Conservation (phyloP, 257 asterid genomes). For the Voacanga thouarsii region DNA sequence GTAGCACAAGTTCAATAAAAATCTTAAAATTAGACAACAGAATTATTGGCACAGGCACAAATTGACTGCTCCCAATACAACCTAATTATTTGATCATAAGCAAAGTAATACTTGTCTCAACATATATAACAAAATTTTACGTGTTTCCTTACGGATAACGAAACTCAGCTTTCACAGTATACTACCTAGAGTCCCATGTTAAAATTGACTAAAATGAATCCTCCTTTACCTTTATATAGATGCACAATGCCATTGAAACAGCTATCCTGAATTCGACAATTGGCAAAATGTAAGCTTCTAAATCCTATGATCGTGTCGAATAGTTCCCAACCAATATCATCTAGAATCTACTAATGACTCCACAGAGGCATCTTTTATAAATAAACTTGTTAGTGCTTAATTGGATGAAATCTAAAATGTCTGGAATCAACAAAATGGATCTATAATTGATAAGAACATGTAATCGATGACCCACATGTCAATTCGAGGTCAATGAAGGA, state of each 20-base stretch:
- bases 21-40: background rate
- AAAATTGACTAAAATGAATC: background rate
- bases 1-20: conserved; percentile 28
- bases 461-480: conserved; percentile 44
- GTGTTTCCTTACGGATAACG: background rate
- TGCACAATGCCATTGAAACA: background rate
- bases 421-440: background rate
- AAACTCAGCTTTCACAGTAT: background rate
- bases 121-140: background rate
- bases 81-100: background rate
- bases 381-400: background rate
- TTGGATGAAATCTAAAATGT: background rate
- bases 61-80: background rate
- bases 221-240: background rate
- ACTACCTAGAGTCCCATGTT: background rate
- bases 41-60: background rate
- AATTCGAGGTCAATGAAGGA: conserved; percentile 89
- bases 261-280: background rate
- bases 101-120: background rate
- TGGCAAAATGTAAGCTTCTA: background rate
- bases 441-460: background rate
- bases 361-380: background rate
- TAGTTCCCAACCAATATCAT: background rate
- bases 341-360: background rate
- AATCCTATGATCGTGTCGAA: background rate